Base-by-base conservation (phyloP, 1,284 basidiomycete species). In the Cryptococcus neoformans region DNA sequence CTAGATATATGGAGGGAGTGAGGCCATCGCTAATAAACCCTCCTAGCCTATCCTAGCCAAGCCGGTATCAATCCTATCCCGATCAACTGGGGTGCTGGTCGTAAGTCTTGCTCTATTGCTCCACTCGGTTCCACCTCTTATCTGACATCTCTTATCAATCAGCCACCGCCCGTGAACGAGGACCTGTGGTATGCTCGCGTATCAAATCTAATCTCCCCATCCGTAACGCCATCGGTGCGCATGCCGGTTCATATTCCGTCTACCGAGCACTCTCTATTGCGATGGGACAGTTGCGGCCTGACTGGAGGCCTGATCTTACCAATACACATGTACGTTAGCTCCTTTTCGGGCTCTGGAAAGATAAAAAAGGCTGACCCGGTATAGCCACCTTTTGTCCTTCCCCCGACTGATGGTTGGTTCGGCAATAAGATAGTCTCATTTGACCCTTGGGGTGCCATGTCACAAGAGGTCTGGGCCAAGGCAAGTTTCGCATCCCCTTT, bases 401-500 rank as follows among this genome's bases (percentile, higher is more conserved):
- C 87, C 4, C 88, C 87, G 12, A 87, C 91, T 64, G 85, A 88
- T 0, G 78, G 86, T 2, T 98, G 94, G 93, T 86, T 80, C 57
- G 87, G 90, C 64, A 82, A 73, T 54, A 93, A 92, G 83, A 96
- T 98, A 71, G 92, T 96, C 37, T 87, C 88, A 1, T 88, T 98
- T 74, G 95, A 98, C 73, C 94, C 94, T 0, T 97, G 87, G 85
- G 94, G 94, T 2, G 94, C 97, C 70, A 81, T 97, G 57, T 88
- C 88, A 0, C 92, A 90, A 14, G 84, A 85, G 51, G 83, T 90
- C 1, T 97, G 87, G 81, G 81, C 80, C 56, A 80, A 70, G 60
- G 71, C 72, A 51, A 52, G 64, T 57, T 14, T 11, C 7, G 40
- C 40, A 38, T 49, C 45, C 28, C 21, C 21, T 21, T 10, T 44